These are phyloP conservation scores for Trapa bicornis DNA, from an alignment of 345 rosid genomes.

Conservation along the genomic window DNA sequence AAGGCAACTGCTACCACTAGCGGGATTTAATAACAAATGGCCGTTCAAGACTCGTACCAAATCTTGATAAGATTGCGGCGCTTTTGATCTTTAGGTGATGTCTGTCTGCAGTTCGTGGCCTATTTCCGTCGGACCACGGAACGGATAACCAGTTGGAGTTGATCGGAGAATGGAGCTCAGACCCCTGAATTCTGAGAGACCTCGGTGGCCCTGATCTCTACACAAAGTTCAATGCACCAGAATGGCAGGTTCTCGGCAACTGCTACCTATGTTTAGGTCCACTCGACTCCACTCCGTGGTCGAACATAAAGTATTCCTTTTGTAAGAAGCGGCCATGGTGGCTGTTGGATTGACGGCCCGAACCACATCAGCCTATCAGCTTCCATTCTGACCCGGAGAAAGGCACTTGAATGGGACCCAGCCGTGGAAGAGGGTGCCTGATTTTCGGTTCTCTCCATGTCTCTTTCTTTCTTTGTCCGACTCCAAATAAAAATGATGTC, in stretches of 20 bases:
- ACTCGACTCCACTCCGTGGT: too few species aligned
- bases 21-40: slow-evolving; percentile 4
- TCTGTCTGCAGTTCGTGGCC: background rate
- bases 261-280: too few species aligned
- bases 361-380: slow-evolving; percentile 2
- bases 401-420: background rate
- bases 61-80: slow-evolving; percentile 13
- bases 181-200: background rate
- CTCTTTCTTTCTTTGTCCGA: too few species aligned
- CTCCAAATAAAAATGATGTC: too few species aligned
- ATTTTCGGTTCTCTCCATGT: too few species aligned
- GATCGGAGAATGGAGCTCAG: background rate
- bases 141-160: background rate
- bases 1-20: slow-evolving; percentile 33
- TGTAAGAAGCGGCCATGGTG: background rate
- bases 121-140: background rate
- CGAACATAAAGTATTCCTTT: background rate
- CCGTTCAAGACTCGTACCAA: slow-evolving; percentile 23
- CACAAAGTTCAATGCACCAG: background rate
- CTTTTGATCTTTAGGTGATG: slow-evolving; percentile 4
- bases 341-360: background rate
- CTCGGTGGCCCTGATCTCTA: too few species aligned
- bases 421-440: background rate
- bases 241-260: too few species aligned
- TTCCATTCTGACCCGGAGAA: background rate